Percentiles rank a stretch among this genome's conserved stretches.
Evolutionary conservation across 2,329 filamentous ascomycete genomes (phyloP).

Genomic region (Neonectria ditissima): DNA sequence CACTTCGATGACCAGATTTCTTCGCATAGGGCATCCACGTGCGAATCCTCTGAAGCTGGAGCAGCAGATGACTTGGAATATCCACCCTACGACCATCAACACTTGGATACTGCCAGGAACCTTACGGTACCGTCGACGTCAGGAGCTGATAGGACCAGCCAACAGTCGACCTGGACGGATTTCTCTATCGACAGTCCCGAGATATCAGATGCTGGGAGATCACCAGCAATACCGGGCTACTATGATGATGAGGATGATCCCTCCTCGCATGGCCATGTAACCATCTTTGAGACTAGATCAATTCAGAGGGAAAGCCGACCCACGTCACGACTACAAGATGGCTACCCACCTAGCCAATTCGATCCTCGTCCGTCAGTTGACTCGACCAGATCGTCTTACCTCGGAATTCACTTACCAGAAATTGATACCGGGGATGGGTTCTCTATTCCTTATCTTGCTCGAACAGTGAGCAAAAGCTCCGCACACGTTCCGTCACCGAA

Average conservation of each 20-base stretch:
- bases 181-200: slow-evolving; percentile 67
- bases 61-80: slow-evolving; percentile 45
- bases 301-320: slow-evolving; percentile 42
- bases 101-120: slow-evolving; percentile 56
- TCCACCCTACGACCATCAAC: slow-evolving; percentile 42
- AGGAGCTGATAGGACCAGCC: slow-evolving; percentile 62
- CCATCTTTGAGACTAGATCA: slow-evolving; percentile 48
- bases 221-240: slow-evolving; percentile 45
- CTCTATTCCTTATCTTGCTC: slow-evolving; percentile 59
- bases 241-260: slow-evolving; percentile 40
- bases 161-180: slow-evolving; percentile 71
- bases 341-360: slow-evolving; percentile 34
- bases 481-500: slow-evolving; percentile 55
- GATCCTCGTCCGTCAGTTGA: slow-evolving; percentile 42
- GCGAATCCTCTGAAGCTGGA: slow-evolving; percentile 54
- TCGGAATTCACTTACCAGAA: slow-evolving; percentile 60
- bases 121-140: slow-evolving; percentile 60
- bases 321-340: slow-evolving; percentile 35
- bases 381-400: slow-evolving; percentile 44
- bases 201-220: slow-evolving; percentile 46
- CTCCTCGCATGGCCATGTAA: slow-evolving; percentile 48
- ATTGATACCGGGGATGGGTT: slow-evolving; percentile 65
- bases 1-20: slow-evolving; percentile 46
- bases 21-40: slow-evolving; percentile 54
- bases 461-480: slow-evolving; percentile 47